These are phyloP conservation scores for Neostapfia colusana DNA, from an alignment of 176 grass and related monocot genomes.

Conservation along the genomic window DNA sequence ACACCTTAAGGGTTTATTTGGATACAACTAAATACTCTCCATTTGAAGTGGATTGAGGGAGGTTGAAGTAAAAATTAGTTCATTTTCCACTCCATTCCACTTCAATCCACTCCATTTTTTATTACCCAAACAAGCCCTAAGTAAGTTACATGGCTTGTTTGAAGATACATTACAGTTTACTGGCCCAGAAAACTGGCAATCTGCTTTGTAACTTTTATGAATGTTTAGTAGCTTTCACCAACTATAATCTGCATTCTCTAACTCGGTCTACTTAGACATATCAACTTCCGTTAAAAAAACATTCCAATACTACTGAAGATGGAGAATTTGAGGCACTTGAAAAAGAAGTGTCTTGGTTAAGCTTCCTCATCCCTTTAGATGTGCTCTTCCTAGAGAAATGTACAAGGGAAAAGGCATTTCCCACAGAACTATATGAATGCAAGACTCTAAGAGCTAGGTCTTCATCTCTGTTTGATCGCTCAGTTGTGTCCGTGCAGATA, in stretches of 20 bases:
- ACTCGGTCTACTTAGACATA: not conserved
- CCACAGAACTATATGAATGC: not conserved
- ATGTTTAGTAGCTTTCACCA: not conserved
- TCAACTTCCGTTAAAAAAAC: too few species aligned
- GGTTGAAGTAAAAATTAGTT: too few species aligned
- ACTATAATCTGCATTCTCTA: not conserved
- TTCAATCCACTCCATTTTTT: too few species aligned
- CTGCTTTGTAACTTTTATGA: constrained; percentile 14
- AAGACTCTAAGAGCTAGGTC: not conserved
- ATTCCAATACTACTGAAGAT: not conserved
- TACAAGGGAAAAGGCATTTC: not conserved
- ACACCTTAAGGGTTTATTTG: too few species aligned
- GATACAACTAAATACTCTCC: too few species aligned
- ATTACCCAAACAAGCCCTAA: too few species aligned
- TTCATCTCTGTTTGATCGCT: too few species aligned
- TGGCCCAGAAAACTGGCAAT: not conserved
- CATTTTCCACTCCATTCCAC: too few species aligned
- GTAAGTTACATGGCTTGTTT: not conserved
- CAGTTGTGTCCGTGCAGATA: not conserved
- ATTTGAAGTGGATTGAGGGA: too few species aligned
- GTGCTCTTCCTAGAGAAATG: not conserved
- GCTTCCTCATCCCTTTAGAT: not conserved
- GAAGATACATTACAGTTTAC: not conserved
- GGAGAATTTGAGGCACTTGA: not conserved
- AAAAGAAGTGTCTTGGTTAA: constrained; percentile 31